Base-by-base conservation (phyloP, 2,329 filamentous ascomycete genomes). In the Pestalotiopsis sp. region DNA sequence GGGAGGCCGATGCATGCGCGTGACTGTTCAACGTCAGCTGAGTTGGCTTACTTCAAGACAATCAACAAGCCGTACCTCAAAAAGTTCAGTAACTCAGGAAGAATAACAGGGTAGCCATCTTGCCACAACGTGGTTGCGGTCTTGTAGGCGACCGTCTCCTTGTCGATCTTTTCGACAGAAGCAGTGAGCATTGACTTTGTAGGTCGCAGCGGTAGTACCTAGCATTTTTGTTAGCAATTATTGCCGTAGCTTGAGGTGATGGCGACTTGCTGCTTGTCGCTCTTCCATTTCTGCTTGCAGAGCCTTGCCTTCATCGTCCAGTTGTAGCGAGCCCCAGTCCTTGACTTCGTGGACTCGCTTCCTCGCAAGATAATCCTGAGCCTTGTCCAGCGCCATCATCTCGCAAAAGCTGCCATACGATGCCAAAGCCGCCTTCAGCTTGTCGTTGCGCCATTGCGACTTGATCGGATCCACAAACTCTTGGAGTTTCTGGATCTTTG, bases 141-240 rank as follows among this genome's bases (percentile, higher is more conserved):
- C 70, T 92, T 88, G 73, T 95, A 96, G 0, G 93, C 86, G 9
- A 88, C 82, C 4, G 92, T 91, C 4, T 87, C 87, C 73, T 92
- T 93, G 63, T 94, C 92, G 7, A 98, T 81, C 76, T 94, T 94
- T 74, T 99, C 97, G 0, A 96, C 95, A 0, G 95, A 97, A 63
- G 95, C 95, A 1, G 92, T 93, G n/a, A 99, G 83, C 76, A 98
- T 93, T 0, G 93, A 94, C 77, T 98, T 98, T 1, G 95, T 98
- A 6, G 93, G 88, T 68, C 95, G 90, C 57, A 99, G 82, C 3
- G 96, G 96, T 14, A 98, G 14, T 25, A 17, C 89, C 64, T 66
- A 17, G 36, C n/a, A 31, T 58, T 14, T 12, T 41, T 20, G 38
- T 58, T 41, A 59, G 25, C 20, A 23, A 25, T 14, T 14, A 12